Evolutionary conservation across 2,329 filamentous ascomycete species (phyloP), one percentile per base, ranked within the genome.

Genomic region (Uncinocarpus reesii): DNA sequence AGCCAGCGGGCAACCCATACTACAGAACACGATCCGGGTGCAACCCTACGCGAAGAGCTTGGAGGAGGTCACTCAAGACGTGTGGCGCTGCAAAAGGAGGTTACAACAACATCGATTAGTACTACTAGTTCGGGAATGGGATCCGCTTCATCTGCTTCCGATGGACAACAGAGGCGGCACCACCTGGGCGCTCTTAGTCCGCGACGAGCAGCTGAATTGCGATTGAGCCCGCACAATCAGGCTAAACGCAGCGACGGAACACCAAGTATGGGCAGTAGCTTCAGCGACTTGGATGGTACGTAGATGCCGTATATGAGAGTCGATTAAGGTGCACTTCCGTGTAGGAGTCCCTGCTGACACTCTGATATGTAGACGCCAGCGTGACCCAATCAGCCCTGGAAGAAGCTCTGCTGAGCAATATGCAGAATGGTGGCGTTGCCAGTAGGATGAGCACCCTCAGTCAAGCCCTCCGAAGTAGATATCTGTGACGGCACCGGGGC

Each of bases 341-440:
- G 10, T 31, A 21, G 28, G 15, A 46, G 13, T 48, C 50, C 45
- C 36, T 36, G 18, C 46, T 48, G 31, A 48, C 38, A 36, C 29
- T 45, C 15, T 35, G 15, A 37, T 15, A 15, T 35, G 11, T 52
- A 77, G 77, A 79, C 65, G 72, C 78, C 6, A 79, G 78, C 52
- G 75, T 83, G 18, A 81, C 79, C 44, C 77, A 81, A 57, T 80
- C 76, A 11, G 79, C 79, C 2, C 65, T 83, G 21, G 79, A 82
- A 57, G 79, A 82, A 55, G 79, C 78, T 4, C 63, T 81, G 35
- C 62, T 81, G 54, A 80, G 77, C 56, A 78, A 80, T 48, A 79
- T 82, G 69, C 75, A 79, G 47, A 72, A 77, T 45, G 69, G 68
- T 13, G 67, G 67, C 5, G 68, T 73, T 60, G 68, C 69, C 7